These are phyloP conservation scores for Camelina laxa DNA, from an alignment of 345 rosid species.

Conservation along the genomic window DNA sequence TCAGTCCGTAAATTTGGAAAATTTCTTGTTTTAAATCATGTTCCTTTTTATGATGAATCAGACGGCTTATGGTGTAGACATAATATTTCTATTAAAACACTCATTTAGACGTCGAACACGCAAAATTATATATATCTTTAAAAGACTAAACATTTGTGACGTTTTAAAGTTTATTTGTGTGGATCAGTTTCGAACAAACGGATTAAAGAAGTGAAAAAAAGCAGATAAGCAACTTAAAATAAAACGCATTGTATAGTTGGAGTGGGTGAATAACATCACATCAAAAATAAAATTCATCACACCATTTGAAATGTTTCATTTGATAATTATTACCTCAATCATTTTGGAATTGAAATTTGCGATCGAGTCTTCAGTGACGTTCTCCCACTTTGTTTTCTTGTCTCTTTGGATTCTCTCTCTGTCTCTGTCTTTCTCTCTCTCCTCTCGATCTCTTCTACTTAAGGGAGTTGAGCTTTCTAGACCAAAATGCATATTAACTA, in stretches of 20 bases:
- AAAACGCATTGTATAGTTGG: constrained; percentile 31
- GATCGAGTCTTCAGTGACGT: constrained; percentile 35
- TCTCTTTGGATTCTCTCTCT: constrained; percentile 39
- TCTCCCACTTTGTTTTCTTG: constrained; percentile 44
- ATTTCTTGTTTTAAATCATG: neutral
- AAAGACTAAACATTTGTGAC: neutral
- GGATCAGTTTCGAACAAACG: constrained; percentile 11
- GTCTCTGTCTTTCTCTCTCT: too few relatives aligned
- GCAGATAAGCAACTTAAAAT: neutral
- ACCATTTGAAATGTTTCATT: constrained; percentile 37
- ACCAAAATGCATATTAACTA: constrained; percentile 27
- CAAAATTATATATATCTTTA: neutral
- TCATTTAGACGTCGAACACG: neutral
- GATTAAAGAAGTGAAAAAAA: neutral
- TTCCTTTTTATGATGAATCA: neutral
- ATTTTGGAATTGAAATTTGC: constrained; percentile 55
- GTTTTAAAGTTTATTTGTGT: constrained; percentile 11
- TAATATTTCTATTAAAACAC: neutral
- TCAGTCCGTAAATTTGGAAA: neutral
- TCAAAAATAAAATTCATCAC: constrained; percentile 30
- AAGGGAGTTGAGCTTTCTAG: constrained; percentile 16
- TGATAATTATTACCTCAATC: constrained; percentile 60
- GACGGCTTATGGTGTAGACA: neutral
- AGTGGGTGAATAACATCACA: constrained; percentile 46
- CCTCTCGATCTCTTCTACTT: constrained; percentile 14